Percentiles rank a stretch among this genome's conserved stretches.
phyloP scores from a whole-genome alignment of 768 basidiomycete species.

The Fibroporia radiculosa region DNA sequence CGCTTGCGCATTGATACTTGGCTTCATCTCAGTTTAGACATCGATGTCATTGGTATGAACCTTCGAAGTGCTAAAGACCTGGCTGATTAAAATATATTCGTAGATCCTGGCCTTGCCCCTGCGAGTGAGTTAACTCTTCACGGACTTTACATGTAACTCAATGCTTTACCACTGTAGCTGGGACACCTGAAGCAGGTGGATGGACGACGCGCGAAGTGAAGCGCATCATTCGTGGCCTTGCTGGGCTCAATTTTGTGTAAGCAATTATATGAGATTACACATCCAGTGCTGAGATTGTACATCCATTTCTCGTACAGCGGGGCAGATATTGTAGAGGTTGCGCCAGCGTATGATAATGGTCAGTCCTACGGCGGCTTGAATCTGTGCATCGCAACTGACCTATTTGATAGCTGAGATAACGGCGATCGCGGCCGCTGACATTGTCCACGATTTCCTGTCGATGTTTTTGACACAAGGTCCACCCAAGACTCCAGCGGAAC shows the following conservation, averaged over 20 bases:
- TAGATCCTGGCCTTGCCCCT: slow-evolving; percentile 75
- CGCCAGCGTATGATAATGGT: slow-evolving; percentile 70
- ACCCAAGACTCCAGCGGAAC: slow-evolving; percentile 18
- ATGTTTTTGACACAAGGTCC: slow-evolving; percentile 44
- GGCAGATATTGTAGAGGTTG: slow-evolving; percentile 66
- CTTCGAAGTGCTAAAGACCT: too few species aligned
- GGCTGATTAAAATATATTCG: too few species aligned
- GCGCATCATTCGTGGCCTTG: slow-evolving; percentile 70
- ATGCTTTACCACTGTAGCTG: slow-evolving; percentile 37
- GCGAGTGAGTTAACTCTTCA: slow-evolving; percentile 44
- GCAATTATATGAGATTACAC: slow-evolving; percentile 16
- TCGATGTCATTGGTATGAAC: slow-evolving; percentile 65
- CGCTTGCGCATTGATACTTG: not conserved
- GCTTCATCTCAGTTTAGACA: slow-evolving; percentile 49
- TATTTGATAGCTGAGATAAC: slow-evolving; percentile 50
- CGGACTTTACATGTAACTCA: not conserved
- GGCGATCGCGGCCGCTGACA: slow-evolving; percentile 57
- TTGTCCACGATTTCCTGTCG: slow-evolving; percentile 63
- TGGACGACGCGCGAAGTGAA: slow-evolving; percentile 82
- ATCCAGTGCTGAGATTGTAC: not conserved
- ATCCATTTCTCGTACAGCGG: slow-evolving; percentile 34
- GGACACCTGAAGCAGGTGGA: slow-evolving; percentile 79
- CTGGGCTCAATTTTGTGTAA: slow-evolving; percentile 75
- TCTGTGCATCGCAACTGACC: not conserved
- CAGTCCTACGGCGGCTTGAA: slow-evolving; percentile 11